Percentiles rank a stretch among this genome's conserved stretches.
Conservation (phyloP, 2,329 filamentous ascomycete genomes). For the Clathrospora elynae region DNA sequence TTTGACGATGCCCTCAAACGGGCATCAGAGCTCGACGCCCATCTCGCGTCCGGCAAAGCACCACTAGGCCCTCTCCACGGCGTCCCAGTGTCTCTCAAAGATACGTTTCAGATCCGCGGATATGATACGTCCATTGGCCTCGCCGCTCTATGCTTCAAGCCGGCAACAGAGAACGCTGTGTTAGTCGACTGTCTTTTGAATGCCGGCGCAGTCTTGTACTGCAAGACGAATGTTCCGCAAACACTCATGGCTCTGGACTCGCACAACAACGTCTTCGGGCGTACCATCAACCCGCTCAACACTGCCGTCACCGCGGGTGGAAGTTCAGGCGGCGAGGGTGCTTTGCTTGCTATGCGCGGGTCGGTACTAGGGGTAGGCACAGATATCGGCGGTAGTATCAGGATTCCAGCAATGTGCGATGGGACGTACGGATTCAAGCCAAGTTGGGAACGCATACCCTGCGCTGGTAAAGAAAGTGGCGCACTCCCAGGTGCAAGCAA, state of each 20-base stretch:
- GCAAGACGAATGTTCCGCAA: constrained; percentile 62
- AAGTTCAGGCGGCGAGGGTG: constrained; percentile 59
- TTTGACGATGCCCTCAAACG: constrained; percentile 44
- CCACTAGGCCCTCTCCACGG: constrained; percentile 55
- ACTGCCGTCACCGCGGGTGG: constrained; percentile 57
- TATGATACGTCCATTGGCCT: constrained; percentile 53
- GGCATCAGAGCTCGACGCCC: constrained; percentile 49
- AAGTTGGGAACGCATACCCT: constrained; percentile 56
- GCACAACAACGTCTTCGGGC: constrained; percentile 58
- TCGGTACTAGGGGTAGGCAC: constrained; percentile 59
- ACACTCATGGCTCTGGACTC: constrained; percentile 59
- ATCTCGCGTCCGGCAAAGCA: constrained; percentile 45
- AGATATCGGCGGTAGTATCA: constrained; percentile 60
- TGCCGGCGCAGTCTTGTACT: constrained; percentile 57
- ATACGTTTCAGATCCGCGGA: constrained; percentile 56
- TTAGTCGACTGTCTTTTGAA: constrained; percentile 53
- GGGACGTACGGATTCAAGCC: constrained; percentile 57
- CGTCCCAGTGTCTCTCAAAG: constrained; percentile 55
- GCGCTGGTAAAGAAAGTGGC: constrained; percentile 58
- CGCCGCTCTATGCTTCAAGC: constrained; percentile 52
- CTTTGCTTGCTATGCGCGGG: constrained; percentile 56
- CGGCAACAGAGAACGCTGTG: constrained; percentile 45
- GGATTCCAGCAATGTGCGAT: constrained; percentile 58
- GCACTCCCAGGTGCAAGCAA: constrained; percentile 55
- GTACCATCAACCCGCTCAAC: constrained; percentile 57